Conservation (phyloP, 208 protist species). For the Trypanosoma conorhini region DNA sequence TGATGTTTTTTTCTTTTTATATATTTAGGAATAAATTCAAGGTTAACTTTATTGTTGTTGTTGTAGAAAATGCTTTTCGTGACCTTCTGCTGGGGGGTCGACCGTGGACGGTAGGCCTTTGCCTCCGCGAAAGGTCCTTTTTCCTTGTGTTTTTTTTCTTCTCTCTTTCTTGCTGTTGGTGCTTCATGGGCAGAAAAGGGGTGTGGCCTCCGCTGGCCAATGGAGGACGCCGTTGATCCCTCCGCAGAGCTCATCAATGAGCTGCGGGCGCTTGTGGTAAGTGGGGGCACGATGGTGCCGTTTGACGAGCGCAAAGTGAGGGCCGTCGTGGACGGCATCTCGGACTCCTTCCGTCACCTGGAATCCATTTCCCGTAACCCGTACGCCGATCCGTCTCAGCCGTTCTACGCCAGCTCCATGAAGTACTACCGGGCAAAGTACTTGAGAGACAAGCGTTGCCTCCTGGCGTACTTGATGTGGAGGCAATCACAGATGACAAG, state of each 20-base stretch:
- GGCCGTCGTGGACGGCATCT: constrained; percentile 55
- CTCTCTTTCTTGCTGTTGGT: constrained; percentile 35
- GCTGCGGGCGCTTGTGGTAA: constrained; percentile 73
- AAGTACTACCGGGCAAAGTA: constrained; percentile 74
- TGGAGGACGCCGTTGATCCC: constrained; percentile 44
- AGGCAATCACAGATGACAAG: constrained; percentile 58
- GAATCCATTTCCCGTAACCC: constrained; percentile 65
- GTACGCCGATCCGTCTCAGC: constrained; percentile 64
- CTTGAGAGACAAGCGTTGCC: constrained; percentile 81
- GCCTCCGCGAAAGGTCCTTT: neutral
- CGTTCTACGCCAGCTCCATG: constrained; percentile 77
- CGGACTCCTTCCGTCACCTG: constrained; percentile 54
- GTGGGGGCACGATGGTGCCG: constrained; percentile 50
- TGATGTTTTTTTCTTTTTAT: too few relatives aligned
- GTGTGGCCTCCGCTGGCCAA: neutral
- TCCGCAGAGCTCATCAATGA: constrained; percentile 82
- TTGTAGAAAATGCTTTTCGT: too few relatives aligned
- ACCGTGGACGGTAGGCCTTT: too few relatives aligned
- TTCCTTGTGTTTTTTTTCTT: neutral
- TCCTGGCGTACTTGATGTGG: constrained; percentile 80
- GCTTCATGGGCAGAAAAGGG: neutral
- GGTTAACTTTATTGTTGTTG: too few relatives aligned
- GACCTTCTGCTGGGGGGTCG: too few relatives aligned
- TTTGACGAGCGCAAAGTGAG: constrained; percentile 77
- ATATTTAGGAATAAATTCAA: too few relatives aligned